A percentile compares a stretch with the other conserved stretches of the same genome.
These are phyloP conservation scores for Stephania yunnanensis DNA, from an alignment of 164 flowering plant genomes.

Conservation along the genomic window DNA sequence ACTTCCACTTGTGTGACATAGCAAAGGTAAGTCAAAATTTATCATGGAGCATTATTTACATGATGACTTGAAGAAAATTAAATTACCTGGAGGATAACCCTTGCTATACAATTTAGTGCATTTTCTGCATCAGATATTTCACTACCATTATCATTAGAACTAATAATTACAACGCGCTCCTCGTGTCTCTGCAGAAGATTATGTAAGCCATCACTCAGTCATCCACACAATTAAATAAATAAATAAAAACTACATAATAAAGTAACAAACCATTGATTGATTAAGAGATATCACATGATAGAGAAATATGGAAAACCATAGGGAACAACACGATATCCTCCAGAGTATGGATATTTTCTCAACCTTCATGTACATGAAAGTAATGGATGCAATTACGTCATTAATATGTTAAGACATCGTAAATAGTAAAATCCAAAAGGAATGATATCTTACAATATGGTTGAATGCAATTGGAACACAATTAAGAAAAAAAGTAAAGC, in stretches of 20 bases:
- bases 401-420: neutral
- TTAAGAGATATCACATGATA: neutral
- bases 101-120: constrained; percentile 65
- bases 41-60: neutral
- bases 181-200: constrained; percentile 54
- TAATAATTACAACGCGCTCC: constrained; percentile 83
- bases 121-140: constrained; percentile 65
- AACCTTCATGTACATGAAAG: neutral
- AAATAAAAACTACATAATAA: neutral
- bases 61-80: neutral
- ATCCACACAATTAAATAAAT: neutral
- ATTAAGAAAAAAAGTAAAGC: no score
- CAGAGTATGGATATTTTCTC: neutral
- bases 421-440: neutral
- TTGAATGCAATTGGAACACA: neutral
- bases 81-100: constrained; percentile 55
- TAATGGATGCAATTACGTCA: neutral
- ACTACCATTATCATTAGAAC: constrained; percentile 51
- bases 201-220: constrained; percentile 3
- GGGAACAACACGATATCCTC: neutral
- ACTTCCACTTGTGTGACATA: neutral
- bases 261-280: neutral
- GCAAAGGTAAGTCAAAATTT: neutral
- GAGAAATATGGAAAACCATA: neutral
- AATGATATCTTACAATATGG: neutral